Conservation (phyloP, 1,284 basidiomycete genomes). For the Sanghuangporus sanghuang region DNA sequence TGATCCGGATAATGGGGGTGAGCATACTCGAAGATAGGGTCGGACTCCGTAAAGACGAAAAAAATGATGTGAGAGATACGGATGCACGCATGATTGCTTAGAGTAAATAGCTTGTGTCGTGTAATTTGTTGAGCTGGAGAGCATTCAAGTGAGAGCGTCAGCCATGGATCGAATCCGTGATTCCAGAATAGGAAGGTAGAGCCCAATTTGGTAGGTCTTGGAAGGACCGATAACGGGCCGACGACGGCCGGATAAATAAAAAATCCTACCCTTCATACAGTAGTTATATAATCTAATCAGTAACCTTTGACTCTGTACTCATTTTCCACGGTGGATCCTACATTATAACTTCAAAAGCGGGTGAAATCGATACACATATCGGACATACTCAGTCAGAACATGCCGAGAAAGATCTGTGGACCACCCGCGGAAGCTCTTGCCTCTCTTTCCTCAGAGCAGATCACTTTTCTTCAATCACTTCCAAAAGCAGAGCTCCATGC, state of each 20-base stretch:
- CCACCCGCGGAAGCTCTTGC: conserved; percentile 14
- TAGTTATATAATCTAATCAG: too few relatives aligned
- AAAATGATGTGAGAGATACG: conserved; percentile 9
- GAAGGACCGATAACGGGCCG: too few relatives aligned
- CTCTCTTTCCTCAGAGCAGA: conserved; percentile 45
- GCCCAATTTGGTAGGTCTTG: too few relatives aligned
- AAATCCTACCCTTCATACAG: too few relatives aligned
- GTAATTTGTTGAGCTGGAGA: background rate
- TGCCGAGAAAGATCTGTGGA: conserved; percentile 11
- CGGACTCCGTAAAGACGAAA: conserved; percentile 7
- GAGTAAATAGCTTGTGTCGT: background rate
- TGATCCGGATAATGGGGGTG: conserved; percentile 4
- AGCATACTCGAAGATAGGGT: background rate
- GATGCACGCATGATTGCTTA: conserved; percentile 9
- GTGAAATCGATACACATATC: background rate
- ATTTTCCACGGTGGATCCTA: too few relatives aligned
- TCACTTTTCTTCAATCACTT: conserved; percentile 52
- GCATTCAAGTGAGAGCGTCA: too few relatives aligned
- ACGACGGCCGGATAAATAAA: too few relatives aligned
- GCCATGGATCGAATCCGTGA: too few relatives aligned
- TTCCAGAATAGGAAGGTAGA: too few relatives aligned
- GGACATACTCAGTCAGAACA: background rate
- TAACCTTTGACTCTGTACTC: too few relatives aligned
- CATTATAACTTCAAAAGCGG: too few relatives aligned
- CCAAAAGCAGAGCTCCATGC: conserved; percentile 82